Conservation (phyloP, 345 rosid genomes). For the Citrus mangshanensis region DNA sequence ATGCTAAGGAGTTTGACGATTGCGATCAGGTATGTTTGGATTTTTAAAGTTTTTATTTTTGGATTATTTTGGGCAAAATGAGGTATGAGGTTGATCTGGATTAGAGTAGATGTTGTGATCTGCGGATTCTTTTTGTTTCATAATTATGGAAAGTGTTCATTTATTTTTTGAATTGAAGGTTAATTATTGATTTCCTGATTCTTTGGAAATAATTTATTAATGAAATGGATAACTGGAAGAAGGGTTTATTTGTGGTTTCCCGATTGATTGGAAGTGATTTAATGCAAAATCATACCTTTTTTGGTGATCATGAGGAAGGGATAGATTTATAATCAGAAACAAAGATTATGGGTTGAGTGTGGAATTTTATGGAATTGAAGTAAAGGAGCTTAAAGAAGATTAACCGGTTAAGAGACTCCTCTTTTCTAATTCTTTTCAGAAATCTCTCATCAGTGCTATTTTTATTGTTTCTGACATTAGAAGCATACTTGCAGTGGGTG, state of each 20-base stretch:
- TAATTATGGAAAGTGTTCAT: neutral
- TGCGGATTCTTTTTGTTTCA: neutral
- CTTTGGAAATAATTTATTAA: constrained; percentile 3
- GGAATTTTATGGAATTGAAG: neutral
- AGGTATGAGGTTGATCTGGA: neutral
- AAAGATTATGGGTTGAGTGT: neutral
- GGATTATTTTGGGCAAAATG: neutral
- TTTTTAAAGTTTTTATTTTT: neutral
- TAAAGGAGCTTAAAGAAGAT: neutral
- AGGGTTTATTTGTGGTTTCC: neutral
- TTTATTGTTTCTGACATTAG: constrained; percentile 18
- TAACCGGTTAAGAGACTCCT: neutral
- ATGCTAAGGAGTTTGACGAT: constrained; percentile 35
- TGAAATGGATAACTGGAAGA: neutral
- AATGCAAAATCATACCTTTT: neutral
- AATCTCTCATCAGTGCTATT: neutral
- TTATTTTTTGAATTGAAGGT: neutral
- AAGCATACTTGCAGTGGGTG: constrained; percentile 69
- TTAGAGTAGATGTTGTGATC: neutral
- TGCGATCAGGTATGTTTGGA: constrained; percentile 71
- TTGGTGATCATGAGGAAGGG: neutral
- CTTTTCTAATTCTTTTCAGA: neutral
- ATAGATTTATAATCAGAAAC: neutral
- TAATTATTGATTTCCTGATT: neutral
- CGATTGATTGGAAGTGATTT: neutral